Base-by-base conservation (phyloP, 192 early-diverging fungal genomes). In the Spinellus fusiger region DNA sequence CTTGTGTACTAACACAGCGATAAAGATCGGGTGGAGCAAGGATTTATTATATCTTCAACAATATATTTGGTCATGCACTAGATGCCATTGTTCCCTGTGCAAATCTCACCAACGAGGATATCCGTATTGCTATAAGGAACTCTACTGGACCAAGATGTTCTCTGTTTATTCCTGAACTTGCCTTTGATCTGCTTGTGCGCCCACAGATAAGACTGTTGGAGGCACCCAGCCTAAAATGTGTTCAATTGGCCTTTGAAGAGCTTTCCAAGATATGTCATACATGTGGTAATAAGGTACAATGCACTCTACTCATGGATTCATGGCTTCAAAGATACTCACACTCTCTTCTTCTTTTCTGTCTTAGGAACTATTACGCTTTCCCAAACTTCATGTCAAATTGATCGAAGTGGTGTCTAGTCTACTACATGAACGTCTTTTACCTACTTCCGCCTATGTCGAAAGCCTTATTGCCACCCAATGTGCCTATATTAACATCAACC, bases 401-500 rank as follows among this genome's bases (percentile, higher is more conserved):
- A 76, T 89, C 51, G 84, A 91, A 65, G 82, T 86, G 1, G 84
- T 91, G 12, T 84, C 86, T 28, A 86, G 87, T 44, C 62, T 91
- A 38, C 67, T 91, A 29, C 80, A 83, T 10, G 89, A 90, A 66
- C 76, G 84, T 40, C 73, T 86, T 3, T 70, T 73, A 10, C 89
- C 89, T 46, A 85, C 89, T 5, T 72, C 82, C 0, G 71, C 68
- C 3, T 90, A 88, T 63, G 84, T 90, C 2, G 86, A 84, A 52
- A 90, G 86, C 56, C 62, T 90, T 70, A 85, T 90, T 55, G 73
- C 78, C 49, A 86, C 88, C 57, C 82, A 90, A 71, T 85, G 86
- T 54, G 82, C 86, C 0, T 90, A 90, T 61, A 86, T 90, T 64
- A 90, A 90, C 63, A 88, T 87, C 57, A 86, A 87, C 68, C 89